A percentile compares a stretch with the other conserved stretches of the same genome.
Conservation (phyloP, 805 yeast genomes). For the Cephaloascus fragrans region DNA sequence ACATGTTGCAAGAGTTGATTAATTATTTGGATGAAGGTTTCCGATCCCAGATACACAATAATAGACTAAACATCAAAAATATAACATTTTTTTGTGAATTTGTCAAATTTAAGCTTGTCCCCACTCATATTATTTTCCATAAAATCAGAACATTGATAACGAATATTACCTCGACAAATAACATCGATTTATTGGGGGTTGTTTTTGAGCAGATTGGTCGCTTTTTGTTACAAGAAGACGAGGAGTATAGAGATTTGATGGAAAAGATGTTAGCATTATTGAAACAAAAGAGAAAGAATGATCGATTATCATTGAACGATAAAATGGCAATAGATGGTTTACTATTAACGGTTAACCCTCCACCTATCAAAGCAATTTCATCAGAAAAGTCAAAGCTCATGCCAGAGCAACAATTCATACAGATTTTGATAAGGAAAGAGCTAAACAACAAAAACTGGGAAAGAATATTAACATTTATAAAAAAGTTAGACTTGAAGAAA, state of each 20-base stretch:
- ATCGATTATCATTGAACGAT: slow-evolving; percentile 40
- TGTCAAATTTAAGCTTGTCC: slow-evolving; percentile 66
- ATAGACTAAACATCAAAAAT: slow-evolving; percentile 41
- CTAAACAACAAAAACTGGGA: slow-evolving; percentile 25
- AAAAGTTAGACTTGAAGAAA: slow-evolving; percentile 37
- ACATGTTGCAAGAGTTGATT: slow-evolving; percentile 41
- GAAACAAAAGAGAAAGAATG: slow-evolving; percentile 36
- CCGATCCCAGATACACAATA: slow-evolving; percentile 48
- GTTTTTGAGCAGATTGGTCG: slow-evolving; percentile 69
- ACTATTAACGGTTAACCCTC: slow-evolving; percentile 46
- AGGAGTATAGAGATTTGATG: slow-evolving; percentile 51
- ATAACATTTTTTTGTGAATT: slow-evolving; percentile 64
- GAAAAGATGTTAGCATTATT: slow-evolving; percentile 51
- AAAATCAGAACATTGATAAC: slow-evolving; percentile 54
- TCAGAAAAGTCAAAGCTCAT: slow-evolving; percentile 14
- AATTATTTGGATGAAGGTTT: slow-evolving; percentile 48
- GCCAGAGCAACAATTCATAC: slow-evolving; percentile 39
- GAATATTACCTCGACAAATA: slow-evolving; percentile 39
- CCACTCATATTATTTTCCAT: slow-evolving; percentile 63
- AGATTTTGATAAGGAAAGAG: slow-evolving; percentile 41
- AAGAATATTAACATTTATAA: slow-evolving; percentile 24
- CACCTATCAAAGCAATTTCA: slow-evolving; percentile 25
- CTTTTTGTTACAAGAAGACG: slow-evolving; percentile 43
- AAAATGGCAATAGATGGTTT: slow-evolving; percentile 51
- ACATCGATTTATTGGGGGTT: slow-evolving; percentile 60